Conservation (phyloP, 1,284 basidiomycete species). For the Trametes versicolor region DNA sequence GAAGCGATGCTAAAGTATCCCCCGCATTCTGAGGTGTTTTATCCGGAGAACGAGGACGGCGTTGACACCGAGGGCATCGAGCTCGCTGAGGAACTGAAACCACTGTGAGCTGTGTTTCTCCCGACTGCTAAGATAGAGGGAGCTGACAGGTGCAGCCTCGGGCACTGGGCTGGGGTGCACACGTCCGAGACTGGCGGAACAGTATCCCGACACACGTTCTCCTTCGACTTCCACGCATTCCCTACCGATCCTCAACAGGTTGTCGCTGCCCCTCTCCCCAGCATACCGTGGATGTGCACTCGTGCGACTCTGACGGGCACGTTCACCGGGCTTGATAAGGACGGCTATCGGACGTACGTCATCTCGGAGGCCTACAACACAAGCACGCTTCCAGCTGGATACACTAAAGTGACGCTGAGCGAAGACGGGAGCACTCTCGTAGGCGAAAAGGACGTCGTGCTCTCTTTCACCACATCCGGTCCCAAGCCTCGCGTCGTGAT, state of each 20-base stretch:
- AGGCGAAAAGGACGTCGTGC: constrained; percentile 1
- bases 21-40: constrained; percentile 17
- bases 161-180: constrained; percentile 18
- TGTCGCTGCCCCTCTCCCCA: constrained; percentile 9
- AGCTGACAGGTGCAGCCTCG: constrained; percentile 9
- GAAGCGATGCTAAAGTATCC: constrained; percentile 25
- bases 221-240: constrained; percentile 7
- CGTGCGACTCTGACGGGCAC: constrained; percentile 9
- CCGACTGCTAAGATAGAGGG: neutral
- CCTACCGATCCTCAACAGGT: neutral
- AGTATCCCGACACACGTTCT: neutral
- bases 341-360: constrained; percentile 7
- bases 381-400: neutral
- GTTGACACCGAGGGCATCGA: neutral
- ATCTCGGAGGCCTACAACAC: constrained; percentile 8
- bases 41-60: constrained; percentile 24
- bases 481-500: constrained; percentile 22
- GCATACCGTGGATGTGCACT: constrained; percentile 12
- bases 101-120: constrained; percentile 16
- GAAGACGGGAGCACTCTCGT: constrained; percentile 13
- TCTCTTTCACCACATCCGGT: neutral
- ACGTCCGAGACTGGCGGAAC: neutral
- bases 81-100: constrained; percentile 9
- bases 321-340: neutral
- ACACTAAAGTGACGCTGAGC: constrained; percentile 8